A percentile compares a stretch with the other conserved stretches of the same genome.
Conservation (phyloP, 2,329 filamentous ascomycete genomes). For the Epicoccum sorghinum region DNA sequence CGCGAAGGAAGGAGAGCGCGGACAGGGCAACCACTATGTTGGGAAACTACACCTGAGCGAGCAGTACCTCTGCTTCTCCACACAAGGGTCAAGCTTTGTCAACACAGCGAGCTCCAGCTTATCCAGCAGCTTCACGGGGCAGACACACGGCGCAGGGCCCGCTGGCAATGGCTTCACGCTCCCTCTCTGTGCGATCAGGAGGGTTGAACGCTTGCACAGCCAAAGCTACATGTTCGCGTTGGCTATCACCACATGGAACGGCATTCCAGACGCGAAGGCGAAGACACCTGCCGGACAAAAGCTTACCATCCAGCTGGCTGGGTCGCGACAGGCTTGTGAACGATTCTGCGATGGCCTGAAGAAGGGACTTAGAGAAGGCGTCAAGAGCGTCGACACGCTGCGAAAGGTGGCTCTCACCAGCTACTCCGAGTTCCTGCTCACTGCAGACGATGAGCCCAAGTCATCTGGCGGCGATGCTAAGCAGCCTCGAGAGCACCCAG, state of each 20-base stretch:
- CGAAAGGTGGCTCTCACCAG: constrained; percentile 80
- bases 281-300: constrained; percentile 70
- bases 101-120: constrained; percentile 78
- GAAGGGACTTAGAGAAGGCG: constrained; percentile 81
- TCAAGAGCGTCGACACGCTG: constrained; percentile 86
- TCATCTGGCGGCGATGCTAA: constrained; percentile 41
- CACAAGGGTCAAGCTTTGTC: constrained; percentile 85
- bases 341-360: constrained; percentile 96
- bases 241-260: constrained; percentile 94
- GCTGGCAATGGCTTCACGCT: constrained; percentile 96
- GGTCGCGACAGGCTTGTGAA: constrained; percentile 87
- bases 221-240: constrained; percentile 92
- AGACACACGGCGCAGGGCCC: constrained; percentile 90
- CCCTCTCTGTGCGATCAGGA: constrained; percentile 86
- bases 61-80: constrained; percentile 95
- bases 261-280: constrained; percentile 52
- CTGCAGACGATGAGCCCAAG: constrained; percentile 52
- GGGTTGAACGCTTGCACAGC: constrained; percentile 91
- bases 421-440: constrained; percentile 72
- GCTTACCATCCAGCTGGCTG: constrained; percentile 89
- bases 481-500: constrained; percentile 69
- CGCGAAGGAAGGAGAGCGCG: constrained; percentile 50
- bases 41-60: constrained; percentile 95
- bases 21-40: constrained; percentile 81
- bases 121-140: constrained; percentile 85